phyloP scores from a whole-genome alignment of 202 grass and related monocot genomes.

The Zoysia matrella region DNA sequence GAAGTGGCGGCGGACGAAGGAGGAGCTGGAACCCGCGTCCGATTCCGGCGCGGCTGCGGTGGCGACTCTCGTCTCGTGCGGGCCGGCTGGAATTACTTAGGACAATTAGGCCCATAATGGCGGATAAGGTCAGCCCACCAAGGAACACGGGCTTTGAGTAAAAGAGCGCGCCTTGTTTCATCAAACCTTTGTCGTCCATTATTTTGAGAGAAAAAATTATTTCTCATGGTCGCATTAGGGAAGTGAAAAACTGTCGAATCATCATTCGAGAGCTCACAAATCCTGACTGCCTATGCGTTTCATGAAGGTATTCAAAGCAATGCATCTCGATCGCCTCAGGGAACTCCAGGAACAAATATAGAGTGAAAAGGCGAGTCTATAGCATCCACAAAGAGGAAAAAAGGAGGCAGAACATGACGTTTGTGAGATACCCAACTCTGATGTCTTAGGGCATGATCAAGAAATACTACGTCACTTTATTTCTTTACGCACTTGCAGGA shows the following conservation, averaged over 20 bases:
- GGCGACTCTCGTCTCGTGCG: background rate
- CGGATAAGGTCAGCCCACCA: background rate
- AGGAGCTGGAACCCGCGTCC: background rate
- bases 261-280: background rate
- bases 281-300: background rate
- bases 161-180: background rate
- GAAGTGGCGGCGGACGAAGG: background rate
- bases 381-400: too few relatives aligned
- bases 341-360: background rate
- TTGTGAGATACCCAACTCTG: constrained; percentile 47
- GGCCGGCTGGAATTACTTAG: background rate
- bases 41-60: constrained; percentile 13
- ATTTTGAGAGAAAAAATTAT: too few relatives aligned
- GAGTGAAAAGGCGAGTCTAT: too few relatives aligned
- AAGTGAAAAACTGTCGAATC: constrained; percentile 1
- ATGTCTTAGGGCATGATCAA: constrained; percentile 55
- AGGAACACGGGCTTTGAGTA: background rate
- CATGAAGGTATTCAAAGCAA: background rate
- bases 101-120: background rate
- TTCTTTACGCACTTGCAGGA: constrained; percentile 47
- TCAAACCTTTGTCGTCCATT: too few relatives aligned
- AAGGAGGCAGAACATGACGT: constrained; percentile 37
- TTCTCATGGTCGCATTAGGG: background rate
- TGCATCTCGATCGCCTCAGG: background rate
- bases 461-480: background rate